These are phyloP conservation scores for Trichosporon coremiiforme DNA, from an alignment of 1,284 basidiomycete genomes.

Conservation along the genomic window DNA sequence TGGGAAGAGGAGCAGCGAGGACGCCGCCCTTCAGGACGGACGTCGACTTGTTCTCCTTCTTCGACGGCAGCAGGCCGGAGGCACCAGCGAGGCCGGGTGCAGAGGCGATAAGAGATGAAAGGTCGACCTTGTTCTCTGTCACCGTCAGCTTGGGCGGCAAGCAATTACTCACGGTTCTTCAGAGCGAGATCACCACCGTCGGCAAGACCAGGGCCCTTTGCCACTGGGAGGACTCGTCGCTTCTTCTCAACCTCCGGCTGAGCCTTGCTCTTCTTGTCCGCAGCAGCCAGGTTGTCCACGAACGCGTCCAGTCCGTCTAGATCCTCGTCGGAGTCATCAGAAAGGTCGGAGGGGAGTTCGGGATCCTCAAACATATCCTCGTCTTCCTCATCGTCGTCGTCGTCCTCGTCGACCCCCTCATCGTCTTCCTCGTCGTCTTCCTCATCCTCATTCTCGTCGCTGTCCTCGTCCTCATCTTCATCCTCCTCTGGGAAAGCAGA, in stretches of 20 bases:
- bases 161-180: constrained; percentile 43
- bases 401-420: constrained; percentile 46
- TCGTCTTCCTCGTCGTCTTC: constrained; percentile 57
- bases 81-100: constrained; percentile 67
- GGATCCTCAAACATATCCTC: constrained; percentile 55
- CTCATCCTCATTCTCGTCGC: constrained; percentile 32
- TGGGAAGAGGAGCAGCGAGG: constrained; percentile 81
- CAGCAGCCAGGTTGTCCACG: constrained; percentile 67
- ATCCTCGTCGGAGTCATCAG: constrained; percentile 61
- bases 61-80: constrained; percentile 45
- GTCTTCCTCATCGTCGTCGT: constrained; percentile 52
- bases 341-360: constrained; percentile 63
- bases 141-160: constrained; percentile 22
- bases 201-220: constrained; percentile 45
- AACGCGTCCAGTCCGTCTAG: constrained; percentile 71
- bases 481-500: constrained; percentile 37
- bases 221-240: constrained; percentile 54
- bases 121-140: constrained; percentile 52
- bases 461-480: constrained; percentile 22
- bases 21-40: constrained; percentile 64
- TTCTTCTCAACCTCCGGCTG: constrained; percentile 66
- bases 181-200: constrained; percentile 49
- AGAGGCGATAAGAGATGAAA: constrained; percentile 61
- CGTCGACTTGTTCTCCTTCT: constrained; percentile 59
- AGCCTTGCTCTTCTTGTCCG: constrained; percentile 71